Evolutionary conservation across 2,329 filamentous ascomycete species (phyloP).

Genomic region (Sarocladium brachiariae): DNA sequence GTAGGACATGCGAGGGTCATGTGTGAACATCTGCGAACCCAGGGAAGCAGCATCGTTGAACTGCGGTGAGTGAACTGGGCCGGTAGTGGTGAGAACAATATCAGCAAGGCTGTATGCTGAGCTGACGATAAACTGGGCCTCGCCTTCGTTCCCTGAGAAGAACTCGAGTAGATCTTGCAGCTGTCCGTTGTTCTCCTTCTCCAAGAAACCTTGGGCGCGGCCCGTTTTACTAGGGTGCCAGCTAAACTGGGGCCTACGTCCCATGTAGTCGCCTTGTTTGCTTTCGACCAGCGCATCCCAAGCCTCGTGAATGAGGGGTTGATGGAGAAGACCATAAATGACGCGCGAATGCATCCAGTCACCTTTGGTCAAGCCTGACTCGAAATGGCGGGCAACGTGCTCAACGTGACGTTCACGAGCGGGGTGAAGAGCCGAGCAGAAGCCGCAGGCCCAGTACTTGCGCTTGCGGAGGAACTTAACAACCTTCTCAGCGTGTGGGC

Average conservation of each 20-base stretch:
- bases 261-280: constrained; percentile 48
- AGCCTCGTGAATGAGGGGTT: constrained; percentile 52
- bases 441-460: constrained; percentile 63
- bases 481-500: constrained; percentile 57
- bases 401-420: constrained; percentile 61
- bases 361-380: constrained; percentile 52
- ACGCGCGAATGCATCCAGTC: constrained; percentile 66
- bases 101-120: constrained; percentile 52
- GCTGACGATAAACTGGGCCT: constrained; percentile 49
- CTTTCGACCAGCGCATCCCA: constrained; percentile 51
- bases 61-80: constrained; percentile 24
- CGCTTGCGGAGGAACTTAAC: constrained; percentile 57
- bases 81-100: constrained; percentile 31
- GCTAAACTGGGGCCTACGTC: constrained; percentile 52
- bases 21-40: constrained; percentile 13
- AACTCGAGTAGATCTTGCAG: constrained; percentile 60
- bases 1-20: constrained; percentile 24
- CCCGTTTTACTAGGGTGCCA: constrained; percentile 54
- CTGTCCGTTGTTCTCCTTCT: constrained; percentile 56
- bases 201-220: constrained; percentile 49
- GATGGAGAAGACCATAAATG: constrained; percentile 60
- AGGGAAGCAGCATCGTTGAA: constrained; percentile 22
- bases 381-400: constrained; percentile 62
- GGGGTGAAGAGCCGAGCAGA: constrained; percentile 56
- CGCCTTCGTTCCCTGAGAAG: constrained; percentile 51